A percentile compares a stretch with the other conserved stretches of the same genome.
These are phyloP conservation scores for Pseudonitzschia delicatissima DNA, from an alignment of 108 stramenopile species.

Conservation along the genomic window DNA sequence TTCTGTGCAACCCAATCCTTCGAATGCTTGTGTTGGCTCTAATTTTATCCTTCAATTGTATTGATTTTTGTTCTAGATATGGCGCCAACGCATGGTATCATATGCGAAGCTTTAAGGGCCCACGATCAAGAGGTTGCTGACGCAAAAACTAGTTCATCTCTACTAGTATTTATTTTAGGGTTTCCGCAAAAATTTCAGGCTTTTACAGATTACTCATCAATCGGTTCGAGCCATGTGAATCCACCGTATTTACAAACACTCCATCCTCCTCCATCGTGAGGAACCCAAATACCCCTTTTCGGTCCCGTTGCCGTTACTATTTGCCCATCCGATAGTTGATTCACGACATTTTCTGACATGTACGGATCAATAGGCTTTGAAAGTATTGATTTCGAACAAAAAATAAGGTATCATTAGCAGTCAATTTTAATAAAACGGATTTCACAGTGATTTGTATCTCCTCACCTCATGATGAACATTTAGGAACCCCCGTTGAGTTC, in stretches of 20 bases:
- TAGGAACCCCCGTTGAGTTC: constrained; percentile 37
- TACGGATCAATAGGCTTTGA: constrained; percentile 23
- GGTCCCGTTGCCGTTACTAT: constrained; percentile 33
- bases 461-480: constrained; percentile 33
- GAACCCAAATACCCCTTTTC: constrained; percentile 29
- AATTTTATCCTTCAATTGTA: not conserved
- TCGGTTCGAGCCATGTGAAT: constrained; percentile 42
- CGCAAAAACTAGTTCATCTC: too few species aligned
- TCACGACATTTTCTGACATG: constrained; percentile 31
- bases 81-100: constrained; percentile 92
- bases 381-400: not conserved
- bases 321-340: constrained; percentile 36
- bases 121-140: constrained; percentile 16
- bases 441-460: not conserved
- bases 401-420: not conserved
- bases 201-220: constrained; percentile 31
- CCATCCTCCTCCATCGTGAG: constrained; percentile 46
- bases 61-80: constrained; percentile 21
- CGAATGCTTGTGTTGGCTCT: too few species aligned
- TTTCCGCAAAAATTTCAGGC: constrained; percentile 1
- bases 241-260: constrained; percentile 35
- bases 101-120: constrained; percentile 48
- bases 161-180: not conserved
- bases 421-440: too few species aligned
- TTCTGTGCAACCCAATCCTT: too few species aligned